Evolutionary conservation across 768 basidiomycete genomes (phyloP).

Genomic region (Russula ochroleuca): DNA sequence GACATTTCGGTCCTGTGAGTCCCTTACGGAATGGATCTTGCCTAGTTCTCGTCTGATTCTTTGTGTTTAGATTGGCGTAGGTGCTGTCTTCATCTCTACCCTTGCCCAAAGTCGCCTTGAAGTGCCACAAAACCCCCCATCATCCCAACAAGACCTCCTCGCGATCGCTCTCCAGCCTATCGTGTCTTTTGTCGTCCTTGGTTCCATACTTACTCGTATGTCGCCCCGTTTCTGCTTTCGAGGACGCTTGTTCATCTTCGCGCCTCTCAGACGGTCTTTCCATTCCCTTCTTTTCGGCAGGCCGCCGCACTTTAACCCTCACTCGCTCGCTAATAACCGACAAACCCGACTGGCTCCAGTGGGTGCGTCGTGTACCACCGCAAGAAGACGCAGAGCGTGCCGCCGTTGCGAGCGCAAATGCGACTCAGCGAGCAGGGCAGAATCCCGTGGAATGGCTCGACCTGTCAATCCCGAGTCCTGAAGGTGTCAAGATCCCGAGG

Average conservation of each 20-base stretch:
- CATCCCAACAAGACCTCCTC: slow-evolving; percentile 65
- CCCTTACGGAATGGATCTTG: slow-evolving; percentile 15
- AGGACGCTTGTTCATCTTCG: not conserved
- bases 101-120: slow-evolving; percentile 64
- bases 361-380: slow-evolving; percentile 22
- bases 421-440: not conserved
- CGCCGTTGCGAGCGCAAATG: not conserved
- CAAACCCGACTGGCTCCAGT: slow-evolving; percentile 26
- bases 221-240: slow-evolving; percentile 1
- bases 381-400: not conserved
- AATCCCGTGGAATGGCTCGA: not conserved
- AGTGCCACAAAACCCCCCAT: slow-evolving; percentile 48
- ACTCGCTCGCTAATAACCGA: not conserved
- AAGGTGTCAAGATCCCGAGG: not conserved
- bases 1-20: slow-evolving; percentile 72
- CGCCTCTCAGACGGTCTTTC: slow-evolving; percentile 41
- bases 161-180: slow-evolving; percentile 72
- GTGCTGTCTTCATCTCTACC: slow-evolving; percentile 82
- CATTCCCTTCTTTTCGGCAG: slow-evolving; percentile 49
- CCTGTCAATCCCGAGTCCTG: not conserved
- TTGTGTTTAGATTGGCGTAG: slow-evolving; percentile 74
- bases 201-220: slow-evolving; percentile 77
- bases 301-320: slow-evolving; percentile 2
- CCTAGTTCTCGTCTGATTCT: not conserved
- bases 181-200: slow-evolving; percentile 81